phyloP scores from a whole-genome alignment of 2,329 filamentous ascomycete species.

The Penicillium sp. region DNA sequence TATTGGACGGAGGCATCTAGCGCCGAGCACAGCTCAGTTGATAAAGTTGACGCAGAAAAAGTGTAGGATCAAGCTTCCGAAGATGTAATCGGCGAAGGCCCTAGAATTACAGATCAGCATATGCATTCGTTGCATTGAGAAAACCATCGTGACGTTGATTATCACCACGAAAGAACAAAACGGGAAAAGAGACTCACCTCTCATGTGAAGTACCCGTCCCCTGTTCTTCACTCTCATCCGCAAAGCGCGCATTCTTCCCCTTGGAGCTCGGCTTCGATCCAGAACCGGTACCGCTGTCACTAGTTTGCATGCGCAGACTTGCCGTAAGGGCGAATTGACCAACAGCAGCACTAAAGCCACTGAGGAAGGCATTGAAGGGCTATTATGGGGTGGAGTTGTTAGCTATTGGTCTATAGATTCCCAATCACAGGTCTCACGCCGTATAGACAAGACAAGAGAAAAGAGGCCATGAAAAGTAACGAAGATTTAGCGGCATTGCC shows the following conservation, averaged over 20 bases:
- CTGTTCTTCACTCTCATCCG: slow-evolving; percentile 20
- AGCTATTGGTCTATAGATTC: not conserved
- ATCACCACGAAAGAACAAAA: not conserved
- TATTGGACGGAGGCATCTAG: not conserved
- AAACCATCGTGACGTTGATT: not conserved
- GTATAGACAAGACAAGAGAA: not conserved
- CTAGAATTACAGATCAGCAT: slow-evolving; percentile 39
- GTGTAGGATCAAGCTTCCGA: slow-evolving; percentile 89
- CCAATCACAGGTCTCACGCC: not conserved
- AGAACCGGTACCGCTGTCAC: slow-evolving; percentile 31
- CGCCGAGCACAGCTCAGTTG: slow-evolving; percentile 55
- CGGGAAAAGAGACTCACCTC: slow-evolving; percentile 26
- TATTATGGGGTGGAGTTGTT: slow-evolving; percentile 32
- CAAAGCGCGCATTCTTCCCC: slow-evolving; percentile 23
- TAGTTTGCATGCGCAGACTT: slow-evolving; percentile 83
- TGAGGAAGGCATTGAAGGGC: slow-evolving; percentile 98
- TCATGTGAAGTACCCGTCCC: slow-evolving; percentile 32
- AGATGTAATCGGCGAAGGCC: slow-evolving; percentile 91
- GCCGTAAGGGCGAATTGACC: slow-evolving; percentile 96
- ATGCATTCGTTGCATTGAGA: not conserved
- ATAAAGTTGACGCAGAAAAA: slow-evolving; percentile 99
- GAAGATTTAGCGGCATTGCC: not conserved
- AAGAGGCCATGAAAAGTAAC: not conserved
- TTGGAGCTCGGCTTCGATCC: slow-evolving; percentile 50
- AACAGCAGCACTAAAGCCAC: slow-evolving; percentile 86